phyloP scores from a whole-genome alignment of 306 rosid genomes.

The Cicer cuneatum region DNA sequence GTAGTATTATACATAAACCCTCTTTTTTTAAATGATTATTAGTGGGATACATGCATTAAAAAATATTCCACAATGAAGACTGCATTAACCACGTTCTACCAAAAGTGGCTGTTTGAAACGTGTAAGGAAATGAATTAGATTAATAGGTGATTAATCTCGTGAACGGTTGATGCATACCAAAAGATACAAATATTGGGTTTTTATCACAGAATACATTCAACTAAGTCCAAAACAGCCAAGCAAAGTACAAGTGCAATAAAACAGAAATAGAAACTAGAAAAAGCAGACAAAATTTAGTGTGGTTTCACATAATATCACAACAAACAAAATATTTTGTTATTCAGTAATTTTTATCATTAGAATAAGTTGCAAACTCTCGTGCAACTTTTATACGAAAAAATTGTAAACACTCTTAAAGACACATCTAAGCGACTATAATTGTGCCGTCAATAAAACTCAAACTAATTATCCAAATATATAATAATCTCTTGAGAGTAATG shows the following conservation, averaged over 20 bases:
- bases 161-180: background rate
- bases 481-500: too few relatives aligned
- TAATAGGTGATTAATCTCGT: background rate
- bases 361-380: too few relatives aligned
- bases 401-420: too few relatives aligned
- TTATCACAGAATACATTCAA: background rate
- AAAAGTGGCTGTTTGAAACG: constrained; percentile 2
- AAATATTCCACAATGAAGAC: background rate
- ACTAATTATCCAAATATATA: too few relatives aligned
- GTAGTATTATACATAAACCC: background rate
- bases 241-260: background rate
- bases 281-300: background rate
- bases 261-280: background rate
- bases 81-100: background rate
- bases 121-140: background rate
- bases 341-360: too few relatives aligned
- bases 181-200: background rate
- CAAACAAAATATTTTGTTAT: too few relatives aligned
- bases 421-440: too few relatives aligned
- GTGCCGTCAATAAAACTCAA: too few relatives aligned
- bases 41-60: background rate
- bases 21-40: background rate
- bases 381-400: too few relatives aligned
- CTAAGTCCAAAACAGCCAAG: background rate
- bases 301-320: too few relatives aligned